Evolutionary conservation across 164 flowering plant genomes (phyloP).

Genomic region (Kalanchoe fedtschenkoi): DNA sequence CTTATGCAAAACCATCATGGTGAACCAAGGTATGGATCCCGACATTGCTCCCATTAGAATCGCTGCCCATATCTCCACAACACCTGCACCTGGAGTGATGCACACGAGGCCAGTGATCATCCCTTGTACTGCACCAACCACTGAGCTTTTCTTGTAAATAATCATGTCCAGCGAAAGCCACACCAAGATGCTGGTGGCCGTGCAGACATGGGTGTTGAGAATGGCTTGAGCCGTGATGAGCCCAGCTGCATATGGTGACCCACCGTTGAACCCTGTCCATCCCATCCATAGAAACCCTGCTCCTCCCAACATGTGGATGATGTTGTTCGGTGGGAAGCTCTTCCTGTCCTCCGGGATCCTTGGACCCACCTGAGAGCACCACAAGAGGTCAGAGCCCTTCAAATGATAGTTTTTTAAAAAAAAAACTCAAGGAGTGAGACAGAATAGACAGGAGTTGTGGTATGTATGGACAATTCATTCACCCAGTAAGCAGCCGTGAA

Average conservation of each 20-base stretch:
- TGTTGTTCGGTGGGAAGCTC: neutral
- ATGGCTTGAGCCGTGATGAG: neutral
- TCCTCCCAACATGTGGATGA: neutral
- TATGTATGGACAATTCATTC: neutral
- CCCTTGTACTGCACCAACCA: neutral
- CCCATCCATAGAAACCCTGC: neutral
- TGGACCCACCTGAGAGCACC: neutral
- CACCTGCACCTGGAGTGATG: neutral
- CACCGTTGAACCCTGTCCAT: neutral
- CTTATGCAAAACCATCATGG: constrained; percentile 1
- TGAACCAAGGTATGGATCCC: neutral
- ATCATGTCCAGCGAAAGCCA: neutral
- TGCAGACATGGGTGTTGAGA: neutral
- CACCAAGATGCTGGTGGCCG: neutral
- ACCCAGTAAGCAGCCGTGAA: constrained; percentile 6
- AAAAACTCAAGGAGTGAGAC: too few species aligned
- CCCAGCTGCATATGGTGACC: neutral
- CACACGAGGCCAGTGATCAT: constrained; percentile 1
- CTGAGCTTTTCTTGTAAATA: neutral
- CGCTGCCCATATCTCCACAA: neutral
- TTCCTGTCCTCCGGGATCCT: neutral
- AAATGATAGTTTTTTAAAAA: neutral
- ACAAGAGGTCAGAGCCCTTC: too few species aligned
- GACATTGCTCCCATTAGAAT: neutral
- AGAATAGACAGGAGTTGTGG: neutral